phyloP scores from a whole-genome alignment of 768 basidiomycete genomes.

The Harrya chromipes region DNA sequence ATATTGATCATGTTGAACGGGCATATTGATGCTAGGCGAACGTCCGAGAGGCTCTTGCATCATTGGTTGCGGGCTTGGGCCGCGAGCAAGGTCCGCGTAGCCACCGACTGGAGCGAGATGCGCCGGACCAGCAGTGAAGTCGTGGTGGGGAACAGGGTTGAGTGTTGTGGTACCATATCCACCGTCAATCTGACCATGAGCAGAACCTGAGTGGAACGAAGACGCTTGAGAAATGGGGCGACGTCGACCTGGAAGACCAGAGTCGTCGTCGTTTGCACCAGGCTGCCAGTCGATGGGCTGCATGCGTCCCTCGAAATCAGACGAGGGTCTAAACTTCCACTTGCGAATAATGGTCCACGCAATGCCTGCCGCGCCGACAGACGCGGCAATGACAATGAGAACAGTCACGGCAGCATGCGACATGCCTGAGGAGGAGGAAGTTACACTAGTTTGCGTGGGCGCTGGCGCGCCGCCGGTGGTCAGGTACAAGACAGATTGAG shows the following conservation, averaged over 20 bases:
- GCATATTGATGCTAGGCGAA: constrained; percentile 44
- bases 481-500: constrained; percentile 51
- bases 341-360: constrained; percentile 91
- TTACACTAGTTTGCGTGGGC: constrained; percentile 20
- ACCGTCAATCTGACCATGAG: constrained; percentile 32
- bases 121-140: constrained; percentile 65
- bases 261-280: constrained; percentile 43
- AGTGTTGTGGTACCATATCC: constrained; percentile 30
- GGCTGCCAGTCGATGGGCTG: constrained; percentile 89
- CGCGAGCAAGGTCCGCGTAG: constrained; percentile 80
- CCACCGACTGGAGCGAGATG: constrained; percentile 67
- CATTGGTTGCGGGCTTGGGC: constrained; percentile 62
- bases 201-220: constrained; percentile 61
- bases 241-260: constrained; percentile 44
- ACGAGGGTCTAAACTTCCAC: constrained; percentile 83
- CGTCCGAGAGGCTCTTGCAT: constrained; percentile 39
- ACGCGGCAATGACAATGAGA: constrained; percentile 67
- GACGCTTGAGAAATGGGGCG: constrained; percentile 57
- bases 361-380: constrained; percentile 63
- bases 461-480: constrained; percentile 18
- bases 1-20: constrained; percentile 48
- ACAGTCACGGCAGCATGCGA: constrained; percentile 49
- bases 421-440: constrained; percentile 35
- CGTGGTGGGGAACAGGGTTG: constrained; percentile 62
- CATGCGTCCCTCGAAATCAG: constrained; percentile 79